Percentiles rank a stretch among this genome's conserved stretches.
phyloP scores from a whole-genome alignment of 768 basidiomycete species.

The Lanmaoa pseudosensibilis region DNA sequence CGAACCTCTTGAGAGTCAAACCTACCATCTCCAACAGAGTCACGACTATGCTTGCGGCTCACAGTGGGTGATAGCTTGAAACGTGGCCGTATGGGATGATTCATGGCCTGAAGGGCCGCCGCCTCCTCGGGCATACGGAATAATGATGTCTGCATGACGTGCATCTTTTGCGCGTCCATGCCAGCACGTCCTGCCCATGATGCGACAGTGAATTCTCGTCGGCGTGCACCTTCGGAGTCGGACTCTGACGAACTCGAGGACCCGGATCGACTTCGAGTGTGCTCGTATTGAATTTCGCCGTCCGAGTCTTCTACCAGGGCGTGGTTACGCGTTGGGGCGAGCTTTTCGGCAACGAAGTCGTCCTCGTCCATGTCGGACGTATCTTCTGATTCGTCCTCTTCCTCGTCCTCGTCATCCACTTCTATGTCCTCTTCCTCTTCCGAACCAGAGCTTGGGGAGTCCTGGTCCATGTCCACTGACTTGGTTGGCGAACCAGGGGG shows the following conservation, averaged over 20 bases:
- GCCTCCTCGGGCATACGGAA: slow-evolving; percentile 79
- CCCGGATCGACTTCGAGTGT: slow-evolving; percentile 36
- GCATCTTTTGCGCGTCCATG: slow-evolving; percentile 84
- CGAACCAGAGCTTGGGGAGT: slow-evolving; percentile 27
- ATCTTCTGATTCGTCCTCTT: slow-evolving; percentile 40
- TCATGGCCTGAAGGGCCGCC: slow-evolving; percentile 57
- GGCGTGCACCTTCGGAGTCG: slow-evolving; percentile 17
- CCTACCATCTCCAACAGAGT: slow-evolving; percentile 73
- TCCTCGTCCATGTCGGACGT: slow-evolving; percentile 54
- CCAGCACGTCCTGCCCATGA: slow-evolving; percentile 75
- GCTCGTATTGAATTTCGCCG: slow-evolving; percentile 51
- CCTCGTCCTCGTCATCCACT: slow-evolving; percentile 38
- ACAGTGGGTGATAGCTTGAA: slow-evolving; percentile 39
- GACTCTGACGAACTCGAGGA: slow-evolving; percentile 30
- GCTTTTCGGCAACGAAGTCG: slow-evolving; percentile 36
- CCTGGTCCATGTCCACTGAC: slow-evolving; percentile 34
- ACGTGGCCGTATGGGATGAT: slow-evolving; percentile 39
- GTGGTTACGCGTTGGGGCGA: slow-evolving; percentile 36
- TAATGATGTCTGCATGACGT: slow-evolving; percentile 90
- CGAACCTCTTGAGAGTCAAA: slow-evolving; percentile 61
- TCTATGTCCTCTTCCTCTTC: slow-evolving; percentile 32
- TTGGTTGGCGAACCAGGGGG: slow-evolving; percentile 18
- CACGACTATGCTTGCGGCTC: slow-evolving; percentile 73
- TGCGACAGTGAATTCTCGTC: slow-evolving; percentile 49
- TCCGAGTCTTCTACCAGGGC: slow-evolving; percentile 57